Conservation (phyloP, 139 green algal genomes). For the Zygnema cylindricum region DNA sequence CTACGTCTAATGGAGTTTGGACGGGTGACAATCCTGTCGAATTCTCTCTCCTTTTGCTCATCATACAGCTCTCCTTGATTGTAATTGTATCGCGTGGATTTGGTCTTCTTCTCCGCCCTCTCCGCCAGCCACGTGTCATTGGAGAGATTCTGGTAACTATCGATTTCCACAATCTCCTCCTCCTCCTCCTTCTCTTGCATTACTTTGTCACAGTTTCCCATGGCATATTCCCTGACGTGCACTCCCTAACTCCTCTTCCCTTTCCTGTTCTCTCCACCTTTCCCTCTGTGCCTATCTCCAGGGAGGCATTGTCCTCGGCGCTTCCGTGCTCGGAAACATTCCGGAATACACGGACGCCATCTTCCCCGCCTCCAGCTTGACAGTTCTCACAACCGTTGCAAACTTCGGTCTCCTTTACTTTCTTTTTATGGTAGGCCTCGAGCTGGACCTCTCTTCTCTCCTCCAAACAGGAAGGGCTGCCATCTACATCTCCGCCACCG, state of each 20-base stretch:
- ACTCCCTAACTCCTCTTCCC: neutral
- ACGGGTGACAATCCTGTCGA: constrained; percentile 43
- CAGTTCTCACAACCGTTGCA: constrained; percentile 55
- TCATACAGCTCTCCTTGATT: constrained; percentile 54
- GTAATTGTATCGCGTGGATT: constrained; percentile 28
- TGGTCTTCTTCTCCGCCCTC: constrained; percentile 25
- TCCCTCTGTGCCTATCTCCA: neutral
- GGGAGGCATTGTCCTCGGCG: constrained; percentile 54
- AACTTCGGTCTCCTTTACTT: constrained; percentile 67
- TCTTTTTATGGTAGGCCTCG: constrained; percentile 67
- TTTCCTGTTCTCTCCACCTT: neutral
- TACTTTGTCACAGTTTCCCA: too few relatives aligned
- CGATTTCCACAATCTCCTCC: neutral
- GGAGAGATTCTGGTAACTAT: constrained; percentile 26
- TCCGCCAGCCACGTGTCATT: constrained; percentile 46
- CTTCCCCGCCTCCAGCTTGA: constrained; percentile 41
- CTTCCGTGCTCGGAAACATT: constrained; percentile 55
- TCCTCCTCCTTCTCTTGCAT: neutral
- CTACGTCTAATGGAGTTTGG: constrained; percentile 41
- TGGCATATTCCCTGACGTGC: too few relatives aligned
- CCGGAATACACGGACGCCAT: constrained; percentile 37
- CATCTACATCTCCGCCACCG: constrained; percentile 55
- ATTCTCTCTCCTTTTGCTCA: constrained; percentile 51
- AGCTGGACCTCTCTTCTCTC: constrained; percentile 61
- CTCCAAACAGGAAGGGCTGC: constrained; percentile 34